Evolutionary conservation across 129 eudicot genomes (phyloP), one percentile per base, ranked within the genome.

Genomic region (sunflower (Helianthus annuus)): DNA sequence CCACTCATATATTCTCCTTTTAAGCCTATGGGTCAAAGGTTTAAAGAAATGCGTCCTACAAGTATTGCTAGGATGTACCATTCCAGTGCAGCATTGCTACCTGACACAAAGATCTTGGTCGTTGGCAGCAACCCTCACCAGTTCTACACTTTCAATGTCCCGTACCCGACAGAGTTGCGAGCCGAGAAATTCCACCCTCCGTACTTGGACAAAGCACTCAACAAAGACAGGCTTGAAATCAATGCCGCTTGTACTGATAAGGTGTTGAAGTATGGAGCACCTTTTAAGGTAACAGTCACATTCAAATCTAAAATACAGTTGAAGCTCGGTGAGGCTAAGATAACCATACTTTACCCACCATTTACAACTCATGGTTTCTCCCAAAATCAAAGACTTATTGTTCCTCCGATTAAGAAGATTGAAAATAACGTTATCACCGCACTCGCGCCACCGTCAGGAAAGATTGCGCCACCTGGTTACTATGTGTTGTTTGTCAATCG

Each of bases 301-400:
- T 74, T 63, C 10, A 74, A 79, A 49, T 11, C 46, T 14, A 42
- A 34, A 14, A 57, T 48, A 6, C n/a, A 6, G 11, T 1, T 70
- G 64, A 15, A 39, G 2, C 17, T 27, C 0, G 65, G 65, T 36
- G 83, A 84, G 13, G 39, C 83, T 22, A 87, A 78, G 82, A 45
- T 91, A 44, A 84, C 97, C 0, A 51, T 91, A 83, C 60, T 79
- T 12, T 60, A 82, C 8, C 97, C 97, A 7, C 96, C 97, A 0
- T 91, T 91, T 45, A 88, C 97, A 4, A 91, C 96, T 12, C 97
- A 91, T 19, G 97, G 96, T 7, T 91, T 80, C 81, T 88, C 96
- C 2, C 79, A 70, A 75, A 82, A 82, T 75, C 97, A 91, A 68
- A 88, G 97, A 66, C 6, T 82, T 85, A 45, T 84, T 1, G 60